A percentile compares a stretch with the other conserved stretches of the same genome.
Evolutionary conservation across 2,329 filamentous ascomycete genomes (phyloP).

Genomic region (Reticulascus tulasneorum): DNA sequence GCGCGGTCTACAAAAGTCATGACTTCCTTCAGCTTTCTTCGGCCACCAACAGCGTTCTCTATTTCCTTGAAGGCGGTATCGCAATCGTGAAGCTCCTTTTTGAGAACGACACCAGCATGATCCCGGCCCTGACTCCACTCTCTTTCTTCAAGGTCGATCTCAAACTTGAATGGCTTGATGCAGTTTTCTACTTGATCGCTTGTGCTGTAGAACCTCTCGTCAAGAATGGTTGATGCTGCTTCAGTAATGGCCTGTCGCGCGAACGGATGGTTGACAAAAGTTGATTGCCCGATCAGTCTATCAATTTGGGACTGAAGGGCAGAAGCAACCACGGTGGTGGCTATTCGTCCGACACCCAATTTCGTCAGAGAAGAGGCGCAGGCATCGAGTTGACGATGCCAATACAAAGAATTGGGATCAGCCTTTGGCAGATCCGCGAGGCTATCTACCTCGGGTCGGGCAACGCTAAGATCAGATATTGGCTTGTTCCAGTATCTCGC

Average conservation of each 20-base stretch:
- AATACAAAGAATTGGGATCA: constrained; percentile 80
- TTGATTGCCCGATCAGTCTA: constrained; percentile 70
- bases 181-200: constrained; percentile 98
- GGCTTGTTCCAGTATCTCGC: constrained; percentile 98
- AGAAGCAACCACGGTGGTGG: constrained; percentile 84
- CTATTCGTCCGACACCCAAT: constrained; percentile 85
- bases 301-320: constrained; percentile 85
- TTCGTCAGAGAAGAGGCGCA: constrained; percentile 89
- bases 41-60: constrained; percentile 74
- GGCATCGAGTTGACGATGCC: constrained; percentile 91
- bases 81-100: constrained; percentile 80
- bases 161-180: constrained; percentile 98
- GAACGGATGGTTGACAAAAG: constrained; percentile 86
- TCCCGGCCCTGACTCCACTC: constrained; percentile 87
- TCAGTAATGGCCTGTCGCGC: constrained; percentile 90
- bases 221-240: constrained; percentile 82
- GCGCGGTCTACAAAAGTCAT: constrained; percentile 88
- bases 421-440: constrained; percentile 79
- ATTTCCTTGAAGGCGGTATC: constrained; percentile 73
- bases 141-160: constrained; percentile 87
- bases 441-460: constrained; percentile 64
- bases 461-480: constrained; percentile 71
- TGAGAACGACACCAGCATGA: constrained; percentile 75
- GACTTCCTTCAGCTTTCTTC: constrained; percentile 83
- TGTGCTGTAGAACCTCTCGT: constrained; percentile 93